These are phyloP conservation scores for Macrolepiota fuliginosa DNA, from an alignment of 768 basidiomycete genomes.

Conservation along the genomic window DNA sequence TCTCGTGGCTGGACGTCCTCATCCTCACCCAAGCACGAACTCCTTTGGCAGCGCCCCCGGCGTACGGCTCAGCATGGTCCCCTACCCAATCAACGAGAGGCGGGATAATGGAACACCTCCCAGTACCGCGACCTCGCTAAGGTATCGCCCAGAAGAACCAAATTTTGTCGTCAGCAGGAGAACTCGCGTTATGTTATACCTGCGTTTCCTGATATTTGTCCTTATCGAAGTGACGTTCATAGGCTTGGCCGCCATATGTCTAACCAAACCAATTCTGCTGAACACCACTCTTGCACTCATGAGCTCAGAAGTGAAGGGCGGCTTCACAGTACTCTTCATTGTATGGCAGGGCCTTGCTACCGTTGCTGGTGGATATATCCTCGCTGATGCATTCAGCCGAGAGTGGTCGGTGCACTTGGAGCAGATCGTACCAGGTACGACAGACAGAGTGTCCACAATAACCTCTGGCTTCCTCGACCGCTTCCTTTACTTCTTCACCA, in stretches of 20 bases:
- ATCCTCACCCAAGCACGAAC: neutral
- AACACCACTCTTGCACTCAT: neutral
- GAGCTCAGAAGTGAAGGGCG: constrained; percentile 7
- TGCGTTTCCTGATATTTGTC: neutral
- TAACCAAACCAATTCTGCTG: constrained; percentile 1
- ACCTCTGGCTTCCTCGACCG: constrained; percentile 10
- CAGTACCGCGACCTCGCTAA: neutral
- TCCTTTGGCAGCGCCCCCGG: neutral
- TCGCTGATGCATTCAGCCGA: constrained; percentile 10
- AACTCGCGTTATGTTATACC: neutral
- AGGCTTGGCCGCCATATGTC: neutral
- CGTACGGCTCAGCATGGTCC: neutral
- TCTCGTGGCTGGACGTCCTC: neutral
- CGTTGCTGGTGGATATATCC: constrained; percentile 5
- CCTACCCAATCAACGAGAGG: neutral
- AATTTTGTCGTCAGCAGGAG: neutral
- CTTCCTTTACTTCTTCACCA: constrained; percentile 1
- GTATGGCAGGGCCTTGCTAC: constrained; percentile 7
- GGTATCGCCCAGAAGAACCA: neutral
- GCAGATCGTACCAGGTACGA: neutral
- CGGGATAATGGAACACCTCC: neutral
- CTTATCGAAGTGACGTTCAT: constrained; percentile 2
- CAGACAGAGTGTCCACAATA: constrained; percentile 9
- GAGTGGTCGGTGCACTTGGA: constrained; percentile 10
- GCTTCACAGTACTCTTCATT: constrained; percentile 10